Evolutionary conservation across 768 basidiomycete genomes (phyloP).

Genomic region (Lentinula aciculospora): DNA sequence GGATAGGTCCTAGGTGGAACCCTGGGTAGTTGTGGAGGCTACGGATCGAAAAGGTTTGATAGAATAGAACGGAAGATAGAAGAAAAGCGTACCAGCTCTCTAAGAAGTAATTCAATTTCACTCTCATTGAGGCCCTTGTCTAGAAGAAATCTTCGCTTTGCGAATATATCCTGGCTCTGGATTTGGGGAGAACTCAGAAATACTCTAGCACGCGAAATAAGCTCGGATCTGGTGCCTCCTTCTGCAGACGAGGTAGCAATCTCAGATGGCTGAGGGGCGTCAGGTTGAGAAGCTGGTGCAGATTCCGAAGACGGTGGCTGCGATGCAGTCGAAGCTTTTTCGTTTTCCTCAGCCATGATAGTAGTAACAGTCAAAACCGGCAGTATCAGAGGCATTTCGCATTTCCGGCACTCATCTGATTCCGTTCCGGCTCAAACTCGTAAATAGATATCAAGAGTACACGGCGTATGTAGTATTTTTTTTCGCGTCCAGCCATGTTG

Average conservation of each 20-base stretch:
- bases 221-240: slow-evolving; percentile 28
- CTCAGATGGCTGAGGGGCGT: neutral
- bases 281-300: neutral
- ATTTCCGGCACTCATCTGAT: neutral
- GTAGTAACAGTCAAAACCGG: neutral
- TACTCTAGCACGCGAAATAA: slow-evolving; percentile 49
- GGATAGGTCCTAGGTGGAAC: slow-evolving; percentile 51
- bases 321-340: neutral
- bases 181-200: slow-evolving; percentile 69
- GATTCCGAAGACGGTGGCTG: neutral
- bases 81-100: slow-evolving; percentile 42
- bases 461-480: too few species aligned
- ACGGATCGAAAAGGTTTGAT: neutral
- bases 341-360: slow-evolving; percentile 1
- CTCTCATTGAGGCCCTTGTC: slow-evolving; percentile 64
- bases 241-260: neutral
- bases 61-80: neutral
- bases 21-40: slow-evolving; percentile 22
- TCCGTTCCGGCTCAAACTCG: too few species aligned
- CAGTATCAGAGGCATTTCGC: neutral
- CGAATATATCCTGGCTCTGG: slow-evolving; percentile 43
- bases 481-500: neutral
- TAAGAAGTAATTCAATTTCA: slow-evolving; percentile 58
- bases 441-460: too few species aligned
- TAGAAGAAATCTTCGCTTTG: slow-evolving; percentile 58